Percentiles rank a stretch among this genome's conserved stretches.
Evolutionary conservation across 352 stramenopile species (phyloP).

Genomic region (Blastocystis sp.): DNA sequence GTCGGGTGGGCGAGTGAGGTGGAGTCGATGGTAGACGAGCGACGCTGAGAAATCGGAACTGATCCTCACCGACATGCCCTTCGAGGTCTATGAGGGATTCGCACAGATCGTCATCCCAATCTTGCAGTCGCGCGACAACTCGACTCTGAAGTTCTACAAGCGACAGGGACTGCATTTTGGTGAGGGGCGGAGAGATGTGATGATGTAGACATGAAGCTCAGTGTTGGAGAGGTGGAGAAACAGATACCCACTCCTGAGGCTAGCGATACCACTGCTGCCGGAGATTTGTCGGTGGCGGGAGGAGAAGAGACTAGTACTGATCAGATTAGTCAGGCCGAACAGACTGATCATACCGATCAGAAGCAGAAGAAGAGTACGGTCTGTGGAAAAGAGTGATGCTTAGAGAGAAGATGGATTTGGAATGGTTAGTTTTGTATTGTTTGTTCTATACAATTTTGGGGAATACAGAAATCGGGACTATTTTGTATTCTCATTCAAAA

Average conservation of each 20-base stretch:
- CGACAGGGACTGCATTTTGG: conserved; percentile 4
- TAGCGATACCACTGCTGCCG: neutral
- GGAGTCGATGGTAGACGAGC: neutral
- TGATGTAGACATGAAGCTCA: conserved; percentile 29
- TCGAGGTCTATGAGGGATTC: conserved; percentile 47
- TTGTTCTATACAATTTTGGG: neutral
- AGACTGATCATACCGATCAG: neutral
- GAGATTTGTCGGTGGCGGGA: neutral
- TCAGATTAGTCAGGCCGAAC: neutral
- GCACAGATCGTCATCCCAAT: conserved; percentile 31
- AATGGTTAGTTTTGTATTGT: conserved; percentile 12
- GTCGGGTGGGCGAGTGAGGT: neutral
- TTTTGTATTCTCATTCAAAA: conserved; percentile 3
- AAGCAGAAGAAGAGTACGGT: neutral
- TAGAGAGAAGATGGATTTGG: conserved; percentile 47
- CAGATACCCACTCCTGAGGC: neutral
- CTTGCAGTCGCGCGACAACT: neutral
- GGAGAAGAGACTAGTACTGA: neutral
- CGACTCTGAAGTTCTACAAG: neutral
- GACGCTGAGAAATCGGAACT: neutral
- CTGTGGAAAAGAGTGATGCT: neutral
- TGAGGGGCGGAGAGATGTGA: neutral
- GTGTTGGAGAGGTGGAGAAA: neutral
- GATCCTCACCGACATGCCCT: neutral
- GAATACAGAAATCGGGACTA: neutral